Base-by-base conservation (phyloP, 2,329 filamentous ascomycete genomes). In the Dactylellina drechsleri region DNA sequence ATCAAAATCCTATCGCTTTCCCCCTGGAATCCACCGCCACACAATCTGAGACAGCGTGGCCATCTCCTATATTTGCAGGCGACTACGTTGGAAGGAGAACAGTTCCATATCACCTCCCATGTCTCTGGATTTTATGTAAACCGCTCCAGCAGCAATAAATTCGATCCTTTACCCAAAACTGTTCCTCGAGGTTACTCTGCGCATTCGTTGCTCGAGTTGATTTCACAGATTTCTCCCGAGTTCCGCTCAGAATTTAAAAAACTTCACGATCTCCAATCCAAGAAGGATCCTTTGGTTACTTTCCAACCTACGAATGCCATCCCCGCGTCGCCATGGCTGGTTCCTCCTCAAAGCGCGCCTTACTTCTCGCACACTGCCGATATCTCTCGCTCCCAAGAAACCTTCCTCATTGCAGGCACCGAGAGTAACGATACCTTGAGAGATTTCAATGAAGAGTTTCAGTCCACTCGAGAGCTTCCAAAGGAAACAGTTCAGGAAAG, bases 391-490 rank as follows among this genome's bases (percentile, higher is more conserved):
- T 92, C 93, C 20, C 95, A 99, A 83, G 95, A 99, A 84, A 92
- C 91, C 57, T 97, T 92, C 81, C 85, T 99, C 74, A 89, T 98
- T 74, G 88, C 92, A 18, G 96, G 96, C 31, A 90, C 93, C 26
- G 95, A 99, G 80, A 97, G 94, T 81, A 92, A 92, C 0, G 95
- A 99, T 81, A 97, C 93, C 3, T 85, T 99, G 77, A 89, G 95
- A 71, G 95, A 99, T 82, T 99, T 96, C 94, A 99, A 99, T 79
- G 95, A 99, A 82, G 95, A 99, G 81, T 96, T 99, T 81, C 95
- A 99, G 82, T 97, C 94, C 1, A 97, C 95, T 10, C 90, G 92
- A 79, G 95, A 99, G 82, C 87, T 99, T 77, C 93, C 94, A 40
- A 94, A 93, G 81, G 94, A 97, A 77, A 92, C 90, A 6, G 91